Evolutionary conservation across 768 basidiomycete genomes (phyloP), one percentile per base, ranked within the genome.

Genomic region (Udeniomyces megalosporus): DNA sequence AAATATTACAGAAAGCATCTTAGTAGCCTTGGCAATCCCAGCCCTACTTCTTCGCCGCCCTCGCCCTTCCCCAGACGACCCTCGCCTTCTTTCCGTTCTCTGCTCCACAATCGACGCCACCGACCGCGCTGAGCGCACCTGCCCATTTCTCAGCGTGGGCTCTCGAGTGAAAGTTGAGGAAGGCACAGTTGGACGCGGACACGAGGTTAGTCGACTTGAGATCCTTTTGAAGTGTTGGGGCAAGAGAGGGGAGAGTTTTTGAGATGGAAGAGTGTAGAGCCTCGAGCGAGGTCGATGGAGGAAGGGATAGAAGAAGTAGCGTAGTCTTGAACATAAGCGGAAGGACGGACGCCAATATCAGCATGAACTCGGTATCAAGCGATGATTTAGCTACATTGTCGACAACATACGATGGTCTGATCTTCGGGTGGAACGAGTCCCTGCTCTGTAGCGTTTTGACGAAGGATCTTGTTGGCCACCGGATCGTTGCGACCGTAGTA

Each of bases 401-500:
- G 26, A 12, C 28, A 29, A 79, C 91, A 67, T 70, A 92, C 91
- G 48, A 99, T 83, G 10, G 82, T 80, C 58, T 78, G 71, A 72
- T 99, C 95, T 65, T 90, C 90, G 62, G 95, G 95, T 17, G 90
- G 84, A 59, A 85, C 83, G 58, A 99, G 76, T 0, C 92, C 93
- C 69, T 86, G 82, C 26, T 71, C 77, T 48, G 85, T 84, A 0
- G 93, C 91, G 72, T 88, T 81, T n/a, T 75, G 78, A 2, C 80
- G 72, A 73, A 99, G 71, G 48, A 97, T 91, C 75, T 90, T 95
- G 65, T 80, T 81, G 11, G 95, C 95, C 4, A 99, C 93, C 14
- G 93, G 90, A 70, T 97, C 95, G 66, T 87, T 88, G 29, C 78
- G 77, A 6, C 95, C 95, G 73, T 97, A 84, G 65, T 89, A 97